A percentile compares a stretch with the other conserved stretches of the same genome.
Conservation (phyloP, 2,329 filamentous ascomycete genomes). For the Corniculantispora saksenae region DNA sequence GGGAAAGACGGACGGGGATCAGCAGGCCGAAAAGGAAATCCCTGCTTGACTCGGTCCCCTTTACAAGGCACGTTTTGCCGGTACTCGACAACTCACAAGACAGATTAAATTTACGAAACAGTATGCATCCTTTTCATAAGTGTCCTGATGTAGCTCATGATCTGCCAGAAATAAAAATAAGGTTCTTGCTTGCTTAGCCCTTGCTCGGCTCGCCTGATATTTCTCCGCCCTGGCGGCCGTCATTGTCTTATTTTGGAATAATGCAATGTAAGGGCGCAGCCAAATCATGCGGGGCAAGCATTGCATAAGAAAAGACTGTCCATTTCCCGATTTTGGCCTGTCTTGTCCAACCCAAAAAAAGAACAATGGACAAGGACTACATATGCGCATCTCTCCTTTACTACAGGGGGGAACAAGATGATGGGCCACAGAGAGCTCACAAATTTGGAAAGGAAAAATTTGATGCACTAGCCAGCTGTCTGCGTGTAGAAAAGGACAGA, state of each 20-base stretch:
- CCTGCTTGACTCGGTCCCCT: neutral
- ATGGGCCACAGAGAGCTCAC: neutral
- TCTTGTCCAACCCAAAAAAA: neutral
- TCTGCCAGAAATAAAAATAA: too few relatives aligned
- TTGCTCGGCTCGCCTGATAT: neutral
- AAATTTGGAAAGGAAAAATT: neutral
- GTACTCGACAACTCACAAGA: too few relatives aligned
- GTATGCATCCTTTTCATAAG: too few relatives aligned
- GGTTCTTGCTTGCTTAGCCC: neutral
- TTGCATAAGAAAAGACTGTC: neutral
- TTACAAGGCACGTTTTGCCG: too few relatives aligned
- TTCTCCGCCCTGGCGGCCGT: neutral
- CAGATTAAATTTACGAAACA: too few relatives aligned
- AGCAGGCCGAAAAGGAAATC: neutral
- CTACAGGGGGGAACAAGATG: too few relatives aligned
- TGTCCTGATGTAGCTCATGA: too few relatives aligned
- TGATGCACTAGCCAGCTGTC: neutral
- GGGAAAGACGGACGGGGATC: neutral
- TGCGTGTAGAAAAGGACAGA: neutral
- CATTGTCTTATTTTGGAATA: neutral
- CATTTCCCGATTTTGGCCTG: neutral
- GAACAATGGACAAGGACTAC: neutral
- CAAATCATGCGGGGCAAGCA: conserved; percentile 3
- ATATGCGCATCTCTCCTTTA: neutral
- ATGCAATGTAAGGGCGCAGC: neutral